These are phyloP conservation scores for Turritis glabra DNA, from an alignment of 345 rosid genomes.

Conservation along the genomic window DNA sequence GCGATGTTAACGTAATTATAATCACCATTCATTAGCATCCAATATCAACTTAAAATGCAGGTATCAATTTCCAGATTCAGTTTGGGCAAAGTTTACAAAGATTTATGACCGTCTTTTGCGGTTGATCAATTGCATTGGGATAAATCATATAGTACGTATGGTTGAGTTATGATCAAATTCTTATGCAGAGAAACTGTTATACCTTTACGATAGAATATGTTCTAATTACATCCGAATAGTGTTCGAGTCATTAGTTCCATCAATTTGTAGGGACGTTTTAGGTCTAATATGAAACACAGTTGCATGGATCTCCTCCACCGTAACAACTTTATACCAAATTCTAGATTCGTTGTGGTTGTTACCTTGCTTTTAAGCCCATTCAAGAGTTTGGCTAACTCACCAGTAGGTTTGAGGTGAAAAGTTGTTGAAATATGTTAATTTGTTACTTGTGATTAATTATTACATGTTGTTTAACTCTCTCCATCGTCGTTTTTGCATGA, in stretches of 20 bases:
- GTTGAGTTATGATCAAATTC: background rate
- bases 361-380: constrained; percentile 22
- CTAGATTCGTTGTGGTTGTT: constrained; percentile 8
- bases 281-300: background rate
- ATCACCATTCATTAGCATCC: background rate
- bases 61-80: background rate
- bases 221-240: background rate
- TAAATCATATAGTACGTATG: background rate
- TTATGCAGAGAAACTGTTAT: background rate
- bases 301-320: constrained; percentile 9
- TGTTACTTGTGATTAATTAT: background rate
- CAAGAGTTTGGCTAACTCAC: constrained; percentile 15
- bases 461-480: background rate
- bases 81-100: background rate
- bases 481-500: background rate
- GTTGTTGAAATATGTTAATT: constrained; percentile 16
- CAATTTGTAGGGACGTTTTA: background rate
- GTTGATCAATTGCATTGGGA: background rate
- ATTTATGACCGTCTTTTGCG: background rate
- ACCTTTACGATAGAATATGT: background rate
- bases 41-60: background rate
- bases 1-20: background rate
- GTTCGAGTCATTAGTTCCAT: too few relatives aligned
- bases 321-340: background rate
- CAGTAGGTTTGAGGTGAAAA: constrained; percentile 30